Evolutionary conservation across 2,329 filamentous ascomycete genomes (phyloP).

Genomic region (Cadophora sp.): DNA sequence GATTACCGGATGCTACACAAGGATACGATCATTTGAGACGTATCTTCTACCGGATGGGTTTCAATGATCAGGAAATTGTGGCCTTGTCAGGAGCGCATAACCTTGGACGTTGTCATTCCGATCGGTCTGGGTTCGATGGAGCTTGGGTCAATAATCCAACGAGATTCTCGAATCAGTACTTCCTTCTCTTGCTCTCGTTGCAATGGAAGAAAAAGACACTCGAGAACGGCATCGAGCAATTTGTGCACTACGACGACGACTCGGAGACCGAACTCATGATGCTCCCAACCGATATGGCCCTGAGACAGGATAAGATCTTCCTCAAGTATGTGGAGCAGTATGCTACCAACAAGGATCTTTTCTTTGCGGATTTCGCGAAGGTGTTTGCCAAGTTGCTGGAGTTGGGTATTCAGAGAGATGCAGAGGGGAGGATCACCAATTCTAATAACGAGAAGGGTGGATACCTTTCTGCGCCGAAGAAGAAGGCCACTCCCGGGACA

Average conservation of each 20-base stretch:
- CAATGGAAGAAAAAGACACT: conserved; percentile 62
- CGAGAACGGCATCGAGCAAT: conserved; percentile 60
- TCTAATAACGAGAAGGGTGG: conserved; percentile 63
- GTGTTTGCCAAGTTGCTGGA: conserved; percentile 67
- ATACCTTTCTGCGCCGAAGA: conserved; percentile 63
- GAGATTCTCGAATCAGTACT: conserved; percentile 64
- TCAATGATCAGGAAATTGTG: conserved; percentile 66
- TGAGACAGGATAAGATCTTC: conserved; percentile 60
- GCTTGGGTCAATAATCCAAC: conserved; percentile 67
- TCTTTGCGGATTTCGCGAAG: conserved; percentile 65
- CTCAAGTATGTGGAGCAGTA: conserved; percentile 63
- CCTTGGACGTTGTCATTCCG: conserved; percentile 60
- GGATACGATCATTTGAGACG: conserved; percentile 60
- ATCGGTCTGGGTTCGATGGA: conserved; percentile 62
- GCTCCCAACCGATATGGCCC: conserved; percentile 68
- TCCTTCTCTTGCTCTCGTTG: conserved; percentile 56
- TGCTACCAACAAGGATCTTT: conserved; percentile 64
- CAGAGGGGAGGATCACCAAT: conserved; percentile 58
- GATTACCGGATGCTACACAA: conserved; percentile 60
- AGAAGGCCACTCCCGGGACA: conserved; percentile 48
- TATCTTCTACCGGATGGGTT: conserved; percentile 66
- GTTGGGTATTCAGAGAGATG: conserved; percentile 63
- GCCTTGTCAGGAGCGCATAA: conserved; percentile 62
- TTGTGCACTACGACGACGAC: conserved; percentile 64
- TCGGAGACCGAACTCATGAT: conserved; percentile 65